phyloP scores from a whole-genome alignment of 495 filamentous ascomycete species.

The Tricharina praecox region DNA sequence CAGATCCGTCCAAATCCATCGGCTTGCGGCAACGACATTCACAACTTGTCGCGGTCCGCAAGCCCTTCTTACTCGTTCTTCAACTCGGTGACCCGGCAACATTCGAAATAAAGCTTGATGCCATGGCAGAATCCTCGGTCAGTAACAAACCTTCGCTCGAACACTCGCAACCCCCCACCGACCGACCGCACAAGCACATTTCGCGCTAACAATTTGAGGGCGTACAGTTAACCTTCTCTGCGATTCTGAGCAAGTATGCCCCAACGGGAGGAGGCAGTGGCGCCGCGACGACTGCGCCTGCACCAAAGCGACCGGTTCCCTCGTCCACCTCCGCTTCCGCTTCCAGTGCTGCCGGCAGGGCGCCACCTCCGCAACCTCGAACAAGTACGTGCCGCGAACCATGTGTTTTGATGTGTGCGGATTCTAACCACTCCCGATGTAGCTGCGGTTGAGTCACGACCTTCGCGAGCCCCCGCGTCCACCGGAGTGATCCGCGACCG shows the following conservation, averaged over 20 bases:
- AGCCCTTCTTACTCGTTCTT: background rate
- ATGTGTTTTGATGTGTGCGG: background rate
- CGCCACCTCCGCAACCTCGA: constrained; percentile 9
- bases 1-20: background rate
- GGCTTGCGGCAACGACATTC: background rate
- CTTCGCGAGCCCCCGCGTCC: too few species aligned
- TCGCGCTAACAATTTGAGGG: constrained; percentile 2
- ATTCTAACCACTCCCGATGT: too few species aligned
- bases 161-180: background rate
- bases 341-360: background rate
- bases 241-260: constrained; percentile 22
- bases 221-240: constrained; percentile 24
- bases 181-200: too few species aligned
- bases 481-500: too few species aligned
- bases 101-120: too few species aligned
- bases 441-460: background rate
- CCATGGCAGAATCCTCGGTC: too few species aligned
- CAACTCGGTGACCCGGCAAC: background rate
- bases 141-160: background rate
- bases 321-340: background rate
- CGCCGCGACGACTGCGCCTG: constrained; percentile 4
- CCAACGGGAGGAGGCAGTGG: too few species aligned
- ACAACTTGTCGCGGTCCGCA: background rate
- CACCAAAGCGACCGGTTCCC: too few species aligned
- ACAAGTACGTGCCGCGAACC: constrained; percentile 10